Conservation (phyloP, 495 filamentous ascomycete species). For the Evernia prunastri region DNA sequence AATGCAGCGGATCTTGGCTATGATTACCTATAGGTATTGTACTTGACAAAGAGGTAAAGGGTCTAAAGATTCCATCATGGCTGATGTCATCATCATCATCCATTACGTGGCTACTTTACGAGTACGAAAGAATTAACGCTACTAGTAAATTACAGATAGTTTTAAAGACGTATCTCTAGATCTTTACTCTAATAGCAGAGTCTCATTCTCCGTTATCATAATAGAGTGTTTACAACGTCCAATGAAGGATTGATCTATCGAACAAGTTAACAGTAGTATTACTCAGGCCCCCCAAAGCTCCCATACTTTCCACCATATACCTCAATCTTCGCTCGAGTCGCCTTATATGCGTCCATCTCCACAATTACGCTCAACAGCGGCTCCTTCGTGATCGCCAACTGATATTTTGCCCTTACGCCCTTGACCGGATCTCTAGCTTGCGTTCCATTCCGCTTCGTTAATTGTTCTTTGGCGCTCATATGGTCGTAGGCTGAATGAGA, state of each 20-base stretch:
- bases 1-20: not conserved
- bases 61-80: not conserved
- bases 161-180: no score
- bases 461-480: conserved; percentile 35
- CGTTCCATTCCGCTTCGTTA: conserved; percentile 33
- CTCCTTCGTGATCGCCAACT: conserved; percentile 41
- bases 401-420: conserved; percentile 40
- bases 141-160: no score
- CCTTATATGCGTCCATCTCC: conserved; percentile 38
- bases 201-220: no score
- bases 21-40: not conserved
- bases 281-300: not conserved
- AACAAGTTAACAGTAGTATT: not conserved
- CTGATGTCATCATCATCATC: no score
- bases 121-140: not conserved
- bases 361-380: conserved; percentile 41
- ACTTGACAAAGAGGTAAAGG: not conserved
- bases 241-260: no score
- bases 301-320: conserved; percentile 33
- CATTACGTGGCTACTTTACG: not conserved
- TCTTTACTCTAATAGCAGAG: no score
- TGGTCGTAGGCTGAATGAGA: conserved; percentile 39
- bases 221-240: no score
- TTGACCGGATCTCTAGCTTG: conserved; percentile 42
- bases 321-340: conserved; percentile 37